Evolutionary conservation across 768 basidiomycete genomes (phyloP).

Genomic region (Trichaptum fuscoviolaceum): DNA sequence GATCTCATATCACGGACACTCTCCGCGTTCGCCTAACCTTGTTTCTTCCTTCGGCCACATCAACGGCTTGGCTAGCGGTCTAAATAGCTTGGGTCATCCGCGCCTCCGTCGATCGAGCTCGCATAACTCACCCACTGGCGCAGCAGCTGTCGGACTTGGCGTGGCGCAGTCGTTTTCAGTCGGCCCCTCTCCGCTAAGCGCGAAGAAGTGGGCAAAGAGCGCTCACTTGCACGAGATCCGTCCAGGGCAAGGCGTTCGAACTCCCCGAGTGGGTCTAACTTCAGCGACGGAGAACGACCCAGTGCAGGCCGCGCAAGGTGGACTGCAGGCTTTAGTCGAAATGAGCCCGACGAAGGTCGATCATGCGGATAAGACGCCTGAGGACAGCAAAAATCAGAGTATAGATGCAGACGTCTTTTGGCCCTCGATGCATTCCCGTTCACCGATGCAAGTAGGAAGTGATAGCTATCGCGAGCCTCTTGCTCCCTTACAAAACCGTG

Average conservation of each 20-base stretch:
- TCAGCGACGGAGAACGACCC: conserved; percentile 1
- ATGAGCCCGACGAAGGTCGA: background rate
- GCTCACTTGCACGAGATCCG: conserved; percentile 67
- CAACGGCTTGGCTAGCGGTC: background rate
- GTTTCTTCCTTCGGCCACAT: conserved; percentile 27
- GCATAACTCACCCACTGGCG: conserved; percentile 23
- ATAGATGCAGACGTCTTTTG: conserved; percentile 1
- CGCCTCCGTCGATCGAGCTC: conserved; percentile 43
- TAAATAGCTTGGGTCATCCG: conserved; percentile 22
- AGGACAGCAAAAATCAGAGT: background rate
- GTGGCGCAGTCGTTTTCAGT: conserved; percentile 12
- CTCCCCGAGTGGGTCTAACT: conserved; percentile 6
- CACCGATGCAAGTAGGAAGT: background rate
- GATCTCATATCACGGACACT: conserved; percentile 20
- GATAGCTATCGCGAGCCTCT: background rate
- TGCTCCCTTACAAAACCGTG: background rate
- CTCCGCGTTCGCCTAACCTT: conserved; percentile 13
- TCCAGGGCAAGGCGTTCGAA: conserved; percentile 8
- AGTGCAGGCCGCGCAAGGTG: background rate
- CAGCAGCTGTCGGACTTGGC: conserved; percentile 19
- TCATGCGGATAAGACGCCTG: background rate
- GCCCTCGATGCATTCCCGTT: background rate
- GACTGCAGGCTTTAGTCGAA: background rate
- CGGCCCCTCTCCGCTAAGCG: conserved; percentile 37
- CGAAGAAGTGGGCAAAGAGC: conserved; percentile 55